A percentile compares a stretch with the other conserved stretches of the same genome.
Conservation (phyloP, 768 basidiomycete species). For the Russula sp. region DNA sequence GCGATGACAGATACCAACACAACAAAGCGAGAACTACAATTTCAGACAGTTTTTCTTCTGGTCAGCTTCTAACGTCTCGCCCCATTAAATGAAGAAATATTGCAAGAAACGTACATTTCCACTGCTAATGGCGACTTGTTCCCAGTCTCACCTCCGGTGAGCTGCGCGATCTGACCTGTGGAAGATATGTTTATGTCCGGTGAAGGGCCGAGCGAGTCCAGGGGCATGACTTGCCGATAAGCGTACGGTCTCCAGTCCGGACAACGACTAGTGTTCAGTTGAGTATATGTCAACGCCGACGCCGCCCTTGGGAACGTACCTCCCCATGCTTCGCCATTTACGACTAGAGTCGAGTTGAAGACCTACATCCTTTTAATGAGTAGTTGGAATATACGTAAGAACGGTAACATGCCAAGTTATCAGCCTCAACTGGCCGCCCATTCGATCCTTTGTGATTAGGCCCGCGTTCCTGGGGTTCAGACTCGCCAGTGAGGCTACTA, state of each 20-base stretch:
- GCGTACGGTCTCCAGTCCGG: conserved; percentile 58
- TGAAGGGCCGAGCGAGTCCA: background rate
- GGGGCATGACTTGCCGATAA: conserved; percentile 42
- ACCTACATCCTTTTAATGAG: conserved; percentile 34
- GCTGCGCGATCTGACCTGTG: conserved; percentile 58
- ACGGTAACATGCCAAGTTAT: conserved; percentile 42
- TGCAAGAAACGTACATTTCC: conserved; percentile 47
- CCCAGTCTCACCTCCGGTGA: conserved; percentile 58
- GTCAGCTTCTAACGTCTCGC: background rate
- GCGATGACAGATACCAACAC: conserved; percentile 57
- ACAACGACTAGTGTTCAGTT: conserved; percentile 45
- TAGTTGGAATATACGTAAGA: background rate
- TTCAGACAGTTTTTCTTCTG: background rate
- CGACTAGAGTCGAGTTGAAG: conserved; percentile 64
- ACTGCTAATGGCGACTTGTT: conserved; percentile 59
- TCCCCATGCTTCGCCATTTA: conserved; percentile 70
- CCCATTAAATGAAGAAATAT: background rate
- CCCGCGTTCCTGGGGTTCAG: conserved; percentile 58
- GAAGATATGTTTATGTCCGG: conserved; percentile 2
- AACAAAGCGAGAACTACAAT: conserved; percentile 50
- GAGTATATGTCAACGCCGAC: background rate
- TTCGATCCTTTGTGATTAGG: conserved; percentile 42
- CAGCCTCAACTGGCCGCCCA: conserved; percentile 52
- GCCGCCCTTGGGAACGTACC: conserved; percentile 35
- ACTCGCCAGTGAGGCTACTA: conserved; percentile 65